phyloP scores from a whole-genome alignment of 2,329 filamentous ascomycete genomes.

The Colletotrichum plurivorum region DNA sequence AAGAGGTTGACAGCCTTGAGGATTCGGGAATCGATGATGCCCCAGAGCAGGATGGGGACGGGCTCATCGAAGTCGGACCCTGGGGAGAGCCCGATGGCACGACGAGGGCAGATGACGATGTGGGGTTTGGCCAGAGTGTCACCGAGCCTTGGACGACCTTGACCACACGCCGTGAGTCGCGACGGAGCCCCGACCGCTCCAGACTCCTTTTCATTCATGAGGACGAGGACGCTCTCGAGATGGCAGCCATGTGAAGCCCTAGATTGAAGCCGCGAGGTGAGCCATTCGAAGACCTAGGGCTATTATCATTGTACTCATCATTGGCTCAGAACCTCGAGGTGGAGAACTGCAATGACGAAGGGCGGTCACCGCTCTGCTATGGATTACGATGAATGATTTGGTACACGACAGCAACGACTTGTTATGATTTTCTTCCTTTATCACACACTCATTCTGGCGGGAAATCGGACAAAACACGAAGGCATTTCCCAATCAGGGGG shows the following conservation, averaged over 20 bases:
- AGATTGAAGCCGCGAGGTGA: not conserved
- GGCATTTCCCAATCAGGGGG: not conserved
- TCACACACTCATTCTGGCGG: constrained; percentile 33
- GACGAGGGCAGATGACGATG: not conserved
- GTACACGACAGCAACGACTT: constrained; percentile 3
- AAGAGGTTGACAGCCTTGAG: not conserved
- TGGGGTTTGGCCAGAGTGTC: constrained; percentile 11
- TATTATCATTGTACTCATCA: not conserved
- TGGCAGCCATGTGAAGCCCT: not conserved
- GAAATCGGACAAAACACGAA: constrained; percentile 10
- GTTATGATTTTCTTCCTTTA: no score
- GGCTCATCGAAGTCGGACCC: constrained; percentile 5
- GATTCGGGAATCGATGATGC: not conserved
- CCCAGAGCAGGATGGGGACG: not conserved
- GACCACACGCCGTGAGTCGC: constrained; percentile 21
- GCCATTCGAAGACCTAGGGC: not conserved
- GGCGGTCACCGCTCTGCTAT: not conserved
- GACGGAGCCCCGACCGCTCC: not conserved
- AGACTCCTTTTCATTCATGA: constrained; percentile 11
- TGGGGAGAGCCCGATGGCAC: constrained; percentile 9
- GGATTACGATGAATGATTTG: constrained; percentile 9
- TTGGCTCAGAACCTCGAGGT: not conserved
- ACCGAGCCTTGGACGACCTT: constrained; percentile 20
- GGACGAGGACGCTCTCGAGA: not conserved
- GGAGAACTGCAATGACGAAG: not conserved